A percentile compares a stretch with the other conserved stretches of the same genome.
phyloP scores from a whole-genome alignment of 2,329 filamentous ascomycete species.

The Hypoxylon rubiginosum region DNA sequence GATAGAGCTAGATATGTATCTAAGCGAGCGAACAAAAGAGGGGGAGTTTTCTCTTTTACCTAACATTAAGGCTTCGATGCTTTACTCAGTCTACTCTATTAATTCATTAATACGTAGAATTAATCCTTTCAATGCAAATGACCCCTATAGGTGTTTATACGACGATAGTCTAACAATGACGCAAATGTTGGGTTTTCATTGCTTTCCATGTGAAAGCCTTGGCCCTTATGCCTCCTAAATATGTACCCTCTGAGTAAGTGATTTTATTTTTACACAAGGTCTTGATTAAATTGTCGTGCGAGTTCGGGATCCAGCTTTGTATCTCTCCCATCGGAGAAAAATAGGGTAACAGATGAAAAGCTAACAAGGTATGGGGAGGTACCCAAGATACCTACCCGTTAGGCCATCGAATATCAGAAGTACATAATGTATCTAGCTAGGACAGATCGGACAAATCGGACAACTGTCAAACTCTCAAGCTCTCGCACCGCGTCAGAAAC shows the following conservation, averaged over 20 bases:
- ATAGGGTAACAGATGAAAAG: not conserved
- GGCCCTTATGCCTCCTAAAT: too few species aligned
- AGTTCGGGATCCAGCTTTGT: not conserved
- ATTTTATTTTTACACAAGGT: too few species aligned
- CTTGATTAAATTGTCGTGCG: not conserved
- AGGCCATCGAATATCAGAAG: not conserved
- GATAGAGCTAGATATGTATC: not conserved
- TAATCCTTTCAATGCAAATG: not conserved
- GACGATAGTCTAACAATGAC: not conserved
- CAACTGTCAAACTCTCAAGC: not conserved
- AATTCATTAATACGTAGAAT: not conserved
- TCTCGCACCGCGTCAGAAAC: not conserved
- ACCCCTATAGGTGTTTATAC: too few species aligned
- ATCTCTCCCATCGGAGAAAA: not conserved
- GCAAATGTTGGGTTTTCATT: too few species aligned
- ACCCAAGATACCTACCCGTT: not conserved
- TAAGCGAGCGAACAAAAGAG: conserved; percentile 8
- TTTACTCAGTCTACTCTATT: too few species aligned
- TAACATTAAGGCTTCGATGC: too few species aligned
- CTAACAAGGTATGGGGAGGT: too few species aligned
- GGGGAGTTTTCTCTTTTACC: not conserved
- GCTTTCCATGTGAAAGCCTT: too few species aligned
- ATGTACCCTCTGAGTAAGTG: too few species aligned
- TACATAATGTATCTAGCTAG: not conserved
- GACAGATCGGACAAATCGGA: too few species aligned